Base-by-base conservation (phyloP, 805 yeast genomes). In the Candida arabinofermentans region DNA sequence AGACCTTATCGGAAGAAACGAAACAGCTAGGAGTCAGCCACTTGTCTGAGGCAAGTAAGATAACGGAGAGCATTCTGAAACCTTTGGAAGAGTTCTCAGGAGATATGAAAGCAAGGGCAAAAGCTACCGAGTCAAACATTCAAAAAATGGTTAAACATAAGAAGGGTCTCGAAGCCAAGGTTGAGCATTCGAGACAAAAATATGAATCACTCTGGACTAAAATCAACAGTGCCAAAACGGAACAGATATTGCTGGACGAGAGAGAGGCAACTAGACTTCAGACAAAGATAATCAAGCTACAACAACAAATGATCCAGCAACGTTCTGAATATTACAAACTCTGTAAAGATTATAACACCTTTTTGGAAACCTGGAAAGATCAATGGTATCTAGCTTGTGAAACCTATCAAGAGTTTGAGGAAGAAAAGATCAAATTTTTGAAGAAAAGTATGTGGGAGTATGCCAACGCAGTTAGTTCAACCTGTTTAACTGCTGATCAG, bases 401-500 rank as follows among this genome's bases (percentile, higher is more conserved):
- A 48, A 74, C 74, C 47, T 69, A 83, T 47, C 89, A 87, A 61
- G 72, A 67, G 40, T 61, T 84, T 36, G 96, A 87, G 57, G 76
- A 78, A 37, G 88, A 84, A 56, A 73, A 90, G 47, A 75, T 86
- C 41, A 83, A 82, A 52, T 74, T 80, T 47, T 56, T 84, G 42
- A 83, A 86, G 53, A 68, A 82, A 14, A 85, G 81, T 50, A 61
- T 88, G 44, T 88, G 95, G 85, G 84, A 80, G 33, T 86, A 72
- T 55, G 79, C 91, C 36, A 87, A 87, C 61, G 71, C 80, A 30
- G 69, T 85, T 8, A 85, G 95, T 7, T 72, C 86, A 0, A 70
- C 81, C 3, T 88, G 96, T 57, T 90, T 87, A 24, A 76, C 79
- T 34, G 85, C 83, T 53, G 96, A 88, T 56, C 82, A 78, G 47